A percentile compares a stretch with the other conserved stretches of the same genome.
These are phyloP conservation scores for Alternaria panax DNA, from an alignment of 2,329 filamentous ascomycete genomes.

Conservation along the genomic window DNA sequence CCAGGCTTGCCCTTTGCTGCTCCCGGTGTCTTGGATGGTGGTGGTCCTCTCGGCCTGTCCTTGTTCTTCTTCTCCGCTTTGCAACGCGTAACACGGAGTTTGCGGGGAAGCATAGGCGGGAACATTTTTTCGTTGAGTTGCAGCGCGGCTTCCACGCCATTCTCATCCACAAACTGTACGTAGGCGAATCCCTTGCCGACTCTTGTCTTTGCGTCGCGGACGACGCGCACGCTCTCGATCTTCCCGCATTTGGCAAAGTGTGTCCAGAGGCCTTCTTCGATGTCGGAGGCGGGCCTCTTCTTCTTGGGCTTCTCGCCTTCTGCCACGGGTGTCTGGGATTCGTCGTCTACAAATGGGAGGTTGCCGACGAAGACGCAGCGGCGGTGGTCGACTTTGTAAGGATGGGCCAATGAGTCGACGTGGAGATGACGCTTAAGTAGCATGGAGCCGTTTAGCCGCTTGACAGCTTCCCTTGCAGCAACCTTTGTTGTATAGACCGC, in stretches of 20 bases:
- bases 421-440: slow-evolving; percentile 88
- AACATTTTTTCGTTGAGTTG: slow-evolving; percentile 90
- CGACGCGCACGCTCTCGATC: slow-evolving; percentile 91
- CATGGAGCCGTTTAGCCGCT: slow-evolving; percentile 81
- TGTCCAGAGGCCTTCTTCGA: slow-evolving; percentile 92
- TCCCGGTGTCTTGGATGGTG: slow-evolving; percentile 27
- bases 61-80: slow-evolving; percentile 66
- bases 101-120: slow-evolving; percentile 89
- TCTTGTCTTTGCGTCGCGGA: slow-evolving; percentile 86
- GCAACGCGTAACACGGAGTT: slow-evolving; percentile 84
- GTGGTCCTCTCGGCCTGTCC: slow-evolving; percentile 38
- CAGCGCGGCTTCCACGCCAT: slow-evolving; percentile 88
- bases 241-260: slow-evolving; percentile 79
- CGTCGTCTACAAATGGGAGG: slow-evolving; percentile 93
- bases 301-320: slow-evolving; percentile 70
- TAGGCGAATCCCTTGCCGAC: slow-evolving; percentile 98
- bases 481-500: slow-evolving; percentile 80
- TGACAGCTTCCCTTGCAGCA: slow-evolving; percentile 78
- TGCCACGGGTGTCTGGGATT: slow-evolving; percentile 70
- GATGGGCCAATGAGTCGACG: slow-evolving; percentile 90
- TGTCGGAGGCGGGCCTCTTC: slow-evolving; percentile 77
- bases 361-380: slow-evolving; percentile 97
- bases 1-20: slow-evolving; percentile 50
- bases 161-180: slow-evolving; percentile 89
- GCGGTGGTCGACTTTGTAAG: slow-evolving; percentile 79